phyloP scores from a whole-genome alignment of 306 rosid species.

The Vigna reflexopilosa region DNA sequence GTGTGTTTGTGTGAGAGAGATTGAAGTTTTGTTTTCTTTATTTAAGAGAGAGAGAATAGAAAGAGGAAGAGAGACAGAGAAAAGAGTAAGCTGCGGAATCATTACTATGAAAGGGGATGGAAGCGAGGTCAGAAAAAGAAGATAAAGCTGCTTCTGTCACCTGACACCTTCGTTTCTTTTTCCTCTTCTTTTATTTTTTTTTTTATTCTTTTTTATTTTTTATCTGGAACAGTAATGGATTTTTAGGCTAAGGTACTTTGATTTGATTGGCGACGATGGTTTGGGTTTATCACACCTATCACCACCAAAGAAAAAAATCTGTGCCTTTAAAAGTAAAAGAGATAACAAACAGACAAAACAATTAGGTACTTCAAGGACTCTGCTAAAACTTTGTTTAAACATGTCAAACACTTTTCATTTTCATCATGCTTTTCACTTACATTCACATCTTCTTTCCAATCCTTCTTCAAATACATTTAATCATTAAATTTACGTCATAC shows the following conservation, averaged over 20 bases:
- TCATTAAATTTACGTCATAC: no score
- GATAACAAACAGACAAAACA: neutral
- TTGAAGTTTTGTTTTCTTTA: conserved; percentile 29
- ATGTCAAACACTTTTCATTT: neutral
- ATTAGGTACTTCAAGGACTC: neutral
- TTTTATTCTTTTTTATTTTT: neutral
- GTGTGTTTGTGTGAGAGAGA: neutral
- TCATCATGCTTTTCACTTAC: neutral
- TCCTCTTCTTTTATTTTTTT: neutral
- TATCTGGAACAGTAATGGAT: neutral
- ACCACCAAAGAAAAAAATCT: neutral
- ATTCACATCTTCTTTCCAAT: no score
- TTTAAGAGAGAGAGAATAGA: neutral
- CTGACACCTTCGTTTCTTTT: conserved; percentile 54
- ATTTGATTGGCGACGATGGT: conserved; percentile 36
- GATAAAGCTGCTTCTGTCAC: conserved; percentile 71
- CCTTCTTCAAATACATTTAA: no score
- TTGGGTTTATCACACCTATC: conserved; percentile 1
- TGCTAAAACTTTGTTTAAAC: neutral
- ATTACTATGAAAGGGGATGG: conserved; percentile 68
- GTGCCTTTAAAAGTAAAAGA: neutral
- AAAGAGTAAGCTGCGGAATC: conserved; percentile 54
- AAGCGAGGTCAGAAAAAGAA: conserved; percentile 68
- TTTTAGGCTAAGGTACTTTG: conserved; percentile 36
- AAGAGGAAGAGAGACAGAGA: neutral